Conservation (phyloP, 2,329 filamentous ascomycete species). For the Lachnellula subtilissima region DNA sequence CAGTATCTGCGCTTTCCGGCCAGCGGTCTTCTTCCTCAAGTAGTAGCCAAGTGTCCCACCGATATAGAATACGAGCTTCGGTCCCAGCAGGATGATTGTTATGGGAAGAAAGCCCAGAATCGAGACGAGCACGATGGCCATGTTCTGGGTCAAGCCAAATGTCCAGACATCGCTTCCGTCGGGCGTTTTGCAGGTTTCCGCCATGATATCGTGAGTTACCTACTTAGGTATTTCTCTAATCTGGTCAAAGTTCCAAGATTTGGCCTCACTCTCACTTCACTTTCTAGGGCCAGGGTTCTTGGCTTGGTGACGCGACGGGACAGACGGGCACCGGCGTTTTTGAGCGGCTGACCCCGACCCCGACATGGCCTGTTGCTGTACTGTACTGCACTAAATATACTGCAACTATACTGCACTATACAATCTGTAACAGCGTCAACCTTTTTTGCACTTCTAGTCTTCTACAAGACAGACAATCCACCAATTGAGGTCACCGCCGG, state of each 20-base stretch:
- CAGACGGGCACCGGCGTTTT: not conserved
- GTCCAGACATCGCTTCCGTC: slow-evolving; percentile 25
- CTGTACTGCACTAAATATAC: no score
- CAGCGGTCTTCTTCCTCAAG: slow-evolving; percentile 58
- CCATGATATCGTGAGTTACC: slow-evolving; percentile 15
- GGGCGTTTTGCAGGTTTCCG: slow-evolving; percentile 30
- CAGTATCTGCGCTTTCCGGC: slow-evolving; percentile 54
- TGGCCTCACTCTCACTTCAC: not conserved
- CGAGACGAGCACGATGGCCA: slow-evolving; percentile 27
- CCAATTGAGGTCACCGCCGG: not conserved
- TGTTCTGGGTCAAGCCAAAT: slow-evolving; percentile 30
- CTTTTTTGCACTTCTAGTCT: not conserved
- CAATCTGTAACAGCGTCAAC: no score
- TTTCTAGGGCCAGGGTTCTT: slow-evolving; percentile 1
- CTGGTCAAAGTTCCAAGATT: not conserved
- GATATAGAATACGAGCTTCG: slow-evolving; percentile 23
- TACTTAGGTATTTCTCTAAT: not conserved
- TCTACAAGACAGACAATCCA: not conserved
- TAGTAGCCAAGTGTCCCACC: slow-evolving; percentile 52
- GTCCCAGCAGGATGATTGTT: slow-evolving; percentile 23
- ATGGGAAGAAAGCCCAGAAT: slow-evolving; percentile 32
- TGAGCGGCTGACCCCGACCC: not conserved
- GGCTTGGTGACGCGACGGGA: not conserved
- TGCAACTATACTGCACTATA: no score
- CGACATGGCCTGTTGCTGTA: not conserved